phyloP scores from a whole-genome alignment of 2,329 filamentous ascomycete genomes.

The Penicillium oxalicum region DNA sequence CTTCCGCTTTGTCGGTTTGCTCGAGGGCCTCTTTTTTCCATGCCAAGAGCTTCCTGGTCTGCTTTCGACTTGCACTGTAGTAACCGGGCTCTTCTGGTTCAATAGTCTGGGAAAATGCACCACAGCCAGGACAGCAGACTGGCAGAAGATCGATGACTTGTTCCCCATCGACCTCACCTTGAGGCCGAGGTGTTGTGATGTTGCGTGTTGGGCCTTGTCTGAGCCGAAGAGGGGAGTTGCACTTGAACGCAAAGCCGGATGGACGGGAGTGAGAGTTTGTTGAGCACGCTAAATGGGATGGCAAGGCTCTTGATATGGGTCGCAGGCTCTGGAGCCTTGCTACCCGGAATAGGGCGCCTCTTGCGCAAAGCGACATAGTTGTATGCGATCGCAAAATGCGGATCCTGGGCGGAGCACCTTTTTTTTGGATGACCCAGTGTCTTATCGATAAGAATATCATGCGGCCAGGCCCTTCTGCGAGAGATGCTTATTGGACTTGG shows the following conservation, averaged over 20 bases:
- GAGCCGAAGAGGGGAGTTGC: not conserved
- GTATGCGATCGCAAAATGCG: conserved; percentile 7
- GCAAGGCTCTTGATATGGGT: not conserved
- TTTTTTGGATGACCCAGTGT: conserved; percentile 14
- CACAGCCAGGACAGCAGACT: conserved; percentile 56
- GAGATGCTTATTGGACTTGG: no score
- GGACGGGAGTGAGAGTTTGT: not conserved
- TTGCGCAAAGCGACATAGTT: conserved; percentile 26
- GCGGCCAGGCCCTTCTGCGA: no score
- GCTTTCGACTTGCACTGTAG: conserved; percentile 48
- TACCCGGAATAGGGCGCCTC: conserved; percentile 19
- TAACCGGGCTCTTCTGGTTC: conserved; percentile 52
- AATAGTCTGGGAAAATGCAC: conserved; percentile 54
- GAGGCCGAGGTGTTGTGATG: conserved; percentile 16
- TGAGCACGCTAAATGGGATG: not conserved
- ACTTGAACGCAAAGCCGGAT: not conserved
- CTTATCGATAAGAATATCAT: conserved; percentile 17
- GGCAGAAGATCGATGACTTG: conserved; percentile 37
- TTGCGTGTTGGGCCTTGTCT: conserved; percentile 8
- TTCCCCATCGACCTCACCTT: conserved; percentile 8
- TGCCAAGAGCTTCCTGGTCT: conserved; percentile 37
- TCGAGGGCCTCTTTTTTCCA: conserved; percentile 15
- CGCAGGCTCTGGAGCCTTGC: conserved; percentile 7
- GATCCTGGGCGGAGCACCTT: conserved; percentile 17
- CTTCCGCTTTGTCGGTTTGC: conserved; percentile 8